Evolutionary conservation across 306 rosid species (phyloP), one percentile per base, ranked within the genome.

Genomic region (Quercus parvula): DNA sequence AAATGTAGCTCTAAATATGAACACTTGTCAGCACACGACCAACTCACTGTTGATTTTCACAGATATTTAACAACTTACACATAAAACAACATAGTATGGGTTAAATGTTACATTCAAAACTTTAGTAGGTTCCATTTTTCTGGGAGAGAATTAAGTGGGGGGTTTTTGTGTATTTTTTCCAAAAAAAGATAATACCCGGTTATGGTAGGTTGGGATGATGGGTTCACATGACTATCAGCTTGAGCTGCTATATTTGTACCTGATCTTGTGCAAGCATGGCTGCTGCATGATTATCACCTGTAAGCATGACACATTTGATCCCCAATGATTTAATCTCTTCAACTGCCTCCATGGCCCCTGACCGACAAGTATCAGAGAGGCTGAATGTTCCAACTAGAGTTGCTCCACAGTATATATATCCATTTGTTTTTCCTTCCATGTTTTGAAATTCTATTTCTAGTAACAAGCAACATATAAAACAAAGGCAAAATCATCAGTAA

Each of bases 271-370:
- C 88, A 76, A 91, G 91, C 91, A 84, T 78, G 31, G 98, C 97
- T 52, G 97, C 90, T 70, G 87, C 91, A 49, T 86, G 84, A 77
- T 88, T 78, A 67, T 95, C 99, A 58, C 99, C 99, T 0, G 99
- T 92, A 75, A 95, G 97, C 98, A 95, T 92, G 59, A 91, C 88
- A 1, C 94, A 87, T 88, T 84, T 92, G 73, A 95, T 92, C 38
- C 98, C 94, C 71, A 92, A 61, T 62, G 56, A 83, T 85, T 83
- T 88, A 24, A 95, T 82, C 87, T 88, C 82, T 56, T 55, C 81
- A 44, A 92, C 79, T 76, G 99, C 98, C 70, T 95, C 95, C 56
- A 59, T 76, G n/a, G 79, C 95, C 24, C 99, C 98, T 2, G 92
- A 81, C n/a, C 99, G 91, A 68, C 99, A 95, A 52, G 85, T 73